Percentiles rank a stretch among this genome's conserved stretches.
These are phyloP conservation scores for Boletellus ananas DNA, from an alignment of 768 basidiomycete species.

Conservation along the genomic window DNA sequence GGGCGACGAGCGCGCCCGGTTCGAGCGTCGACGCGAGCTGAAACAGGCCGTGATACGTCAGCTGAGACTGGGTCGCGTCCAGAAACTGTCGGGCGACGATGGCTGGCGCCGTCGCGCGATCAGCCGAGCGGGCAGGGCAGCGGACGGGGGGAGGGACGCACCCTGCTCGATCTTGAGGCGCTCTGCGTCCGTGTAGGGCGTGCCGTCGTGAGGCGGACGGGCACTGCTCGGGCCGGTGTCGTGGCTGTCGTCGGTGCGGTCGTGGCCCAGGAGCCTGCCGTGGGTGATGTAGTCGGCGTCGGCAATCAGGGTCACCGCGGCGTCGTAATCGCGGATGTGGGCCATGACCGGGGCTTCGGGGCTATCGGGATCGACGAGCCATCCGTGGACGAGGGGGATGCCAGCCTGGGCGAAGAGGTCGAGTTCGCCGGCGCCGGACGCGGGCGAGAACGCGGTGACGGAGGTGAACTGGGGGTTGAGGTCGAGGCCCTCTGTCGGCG, in stretches of 20 bases:
- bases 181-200: conserved; percentile 48
- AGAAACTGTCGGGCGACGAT: conserved; percentile 66
- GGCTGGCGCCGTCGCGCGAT: too few relatives aligned
- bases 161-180: conserved; percentile 66
- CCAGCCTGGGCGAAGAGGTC: conserved; percentile 81
- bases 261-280: conserved; percentile 51
- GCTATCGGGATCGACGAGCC: conserved; percentile 50
- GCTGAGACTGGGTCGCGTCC: conserved; percentile 68
- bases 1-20: conserved; percentile 66
- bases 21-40: conserved; percentile 53
- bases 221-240: conserved; percentile 16
- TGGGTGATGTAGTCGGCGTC: conserved; percentile 74
- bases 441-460: conserved; percentile 62
- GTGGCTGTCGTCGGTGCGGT: conserved; percentile 27
- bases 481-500: conserved; percentile 71
- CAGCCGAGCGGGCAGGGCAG: too few relatives aligned
- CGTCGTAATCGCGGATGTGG: conserved; percentile 65
- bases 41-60: conserved; percentile 88
- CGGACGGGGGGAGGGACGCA: too few relatives aligned
- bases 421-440: conserved; percentile 67
- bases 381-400: conserved; percentile 83
- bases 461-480: conserved; percentile 82
- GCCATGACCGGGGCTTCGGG: conserved; percentile 53
- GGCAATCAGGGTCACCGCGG: conserved; percentile 67
- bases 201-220: too few relatives aligned